Base-by-base conservation (phyloP, 805 yeast species). In the Starmerella gropengiesseri region DNA sequence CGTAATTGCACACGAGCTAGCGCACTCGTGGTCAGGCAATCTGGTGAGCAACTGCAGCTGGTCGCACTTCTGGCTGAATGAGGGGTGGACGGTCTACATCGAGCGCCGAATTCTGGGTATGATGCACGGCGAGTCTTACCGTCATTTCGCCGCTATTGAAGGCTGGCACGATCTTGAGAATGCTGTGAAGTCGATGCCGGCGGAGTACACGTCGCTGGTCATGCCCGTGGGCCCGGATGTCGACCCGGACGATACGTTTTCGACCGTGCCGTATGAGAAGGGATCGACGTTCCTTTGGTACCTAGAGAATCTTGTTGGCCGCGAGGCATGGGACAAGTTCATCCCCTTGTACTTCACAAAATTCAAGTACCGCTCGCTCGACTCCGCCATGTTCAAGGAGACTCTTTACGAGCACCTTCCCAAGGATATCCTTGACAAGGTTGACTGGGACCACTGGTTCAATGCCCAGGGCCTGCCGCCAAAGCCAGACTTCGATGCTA, bases 1-100 rank as follows among this genome's bases (percentile, higher is more conserved):
- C 54, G 95, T 86, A 22, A 76, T 86, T 58, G 95, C 95, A 1
- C 95, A 86, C 62, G 95, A 86, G 61, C 70, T 86, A 51, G 87
- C 94, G 1, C 95, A 86, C 60, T 80, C 93, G 31, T 86, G 95
- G 93, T 73, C 84, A 1, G 95, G 95, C 33, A 86, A 86, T 57
- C 70, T 85, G 51, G 94, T 86, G 31, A 86, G 95, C 22, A 86
- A 84, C 61, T 75, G 80, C 55, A 80, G 91, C 0, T 86, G 94
- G 91, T 87, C 83, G 57, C 94, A 85, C 64, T 85, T 86, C 61
- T 86, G 94, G 91, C 71, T 86, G 52, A 86, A 86, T 60, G 95
- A 86, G 65, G 95, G 95, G 28, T 86, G 95, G 95, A 85, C 95
- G 5, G 95, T 86, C 30, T 86, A 86, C 60, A 62, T 86, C 28